A percentile compares a stretch with the other conserved stretches of the same genome.
Conservation (phyloP, 352 stramenopile species). For the Pythium brassicae region DNA sequence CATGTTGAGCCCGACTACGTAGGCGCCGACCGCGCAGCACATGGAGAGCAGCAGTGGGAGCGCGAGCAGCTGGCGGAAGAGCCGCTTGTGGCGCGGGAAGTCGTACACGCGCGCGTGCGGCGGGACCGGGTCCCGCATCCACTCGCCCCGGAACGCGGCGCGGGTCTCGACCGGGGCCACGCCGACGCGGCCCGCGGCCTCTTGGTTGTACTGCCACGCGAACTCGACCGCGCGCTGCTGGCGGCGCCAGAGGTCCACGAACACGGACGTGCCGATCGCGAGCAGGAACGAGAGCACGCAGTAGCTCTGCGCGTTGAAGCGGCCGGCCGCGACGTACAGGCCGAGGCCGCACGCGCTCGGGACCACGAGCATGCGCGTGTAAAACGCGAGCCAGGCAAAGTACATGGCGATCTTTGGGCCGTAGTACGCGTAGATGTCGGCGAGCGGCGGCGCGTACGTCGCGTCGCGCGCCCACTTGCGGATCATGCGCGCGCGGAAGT, state of each 20-base stretch:
- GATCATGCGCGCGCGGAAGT: constrained; percentile 38
- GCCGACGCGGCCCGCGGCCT: not conserved
- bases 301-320: constrained; percentile 42
- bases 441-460: constrained; percentile 29
- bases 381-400: constrained; percentile 82
- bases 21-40: constrained; percentile 48
- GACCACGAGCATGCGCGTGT: constrained; percentile 69
- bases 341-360: constrained; percentile 44
- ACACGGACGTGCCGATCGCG: constrained; percentile 53
- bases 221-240: constrained; percentile 53
- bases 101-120: constrained; percentile 36
- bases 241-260: constrained; percentile 54
- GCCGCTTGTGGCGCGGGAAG: constrained; percentile 54
- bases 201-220: constrained; percentile 44
- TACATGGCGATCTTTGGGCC: constrained; percentile 68
- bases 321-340: constrained; percentile 23
- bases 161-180: constrained; percentile 39
- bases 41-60: constrained; percentile 51
- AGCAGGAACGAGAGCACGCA: constrained; percentile 40
- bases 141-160: constrained; percentile 46
- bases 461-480: constrained; percentile 33
- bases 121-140: constrained; percentile 45
- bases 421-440: constrained; percentile 61
- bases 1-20: constrained; percentile 53
- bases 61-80: constrained; percentile 42